Evolutionary conservation across 768 basidiomycete species (phyloP).

Genomic region (Daedaleopsis sinensis): DNA sequence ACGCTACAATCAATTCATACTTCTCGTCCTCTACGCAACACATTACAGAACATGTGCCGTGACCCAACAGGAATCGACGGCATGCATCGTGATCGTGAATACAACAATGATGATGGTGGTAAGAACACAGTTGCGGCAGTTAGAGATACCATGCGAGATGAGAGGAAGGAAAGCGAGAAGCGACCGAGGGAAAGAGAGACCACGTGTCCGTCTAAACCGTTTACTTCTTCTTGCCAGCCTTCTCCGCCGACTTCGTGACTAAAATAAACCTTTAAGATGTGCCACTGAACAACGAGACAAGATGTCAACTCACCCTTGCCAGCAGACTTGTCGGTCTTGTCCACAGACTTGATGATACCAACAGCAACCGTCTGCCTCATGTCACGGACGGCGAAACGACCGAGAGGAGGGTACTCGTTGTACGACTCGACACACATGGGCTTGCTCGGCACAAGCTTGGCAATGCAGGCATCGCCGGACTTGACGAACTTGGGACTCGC

Average conservation of each 20-base stretch:
- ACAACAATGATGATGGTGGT: slow-evolving; percentile 36
- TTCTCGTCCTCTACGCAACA: neutral
- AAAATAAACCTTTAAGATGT: slow-evolving; percentile 15
- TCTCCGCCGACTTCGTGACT: slow-evolving; percentile 97
- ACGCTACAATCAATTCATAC: slow-evolving; percentile 18
- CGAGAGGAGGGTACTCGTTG: slow-evolving; percentile 98
- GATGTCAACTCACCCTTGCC: slow-evolving; percentile 70
- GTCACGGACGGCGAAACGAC: slow-evolving; percentile 99
- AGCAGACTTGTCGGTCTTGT: slow-evolving; percentile 87
- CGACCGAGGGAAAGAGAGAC: slow-evolving; percentile 48
- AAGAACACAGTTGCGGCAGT: slow-evolving; percentile 36
- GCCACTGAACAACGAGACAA: neutral
- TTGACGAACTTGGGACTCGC: slow-evolving; percentile 95
- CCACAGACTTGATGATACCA: slow-evolving; percentile 97
- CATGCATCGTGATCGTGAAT: slow-evolving; percentile 37
- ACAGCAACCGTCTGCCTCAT: slow-evolving; percentile 99
- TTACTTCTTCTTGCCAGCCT: slow-evolving; percentile 96
- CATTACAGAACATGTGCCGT: slow-evolving; percentile 37
- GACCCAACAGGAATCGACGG: slow-evolving; percentile 30
- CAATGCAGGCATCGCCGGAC: slow-evolving; percentile 99
- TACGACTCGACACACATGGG: slow-evolving; percentile 95
- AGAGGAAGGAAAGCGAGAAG: slow-evolving; percentile 47
- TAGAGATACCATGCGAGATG: slow-evolving; percentile 40
- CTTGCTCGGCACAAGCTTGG: slow-evolving; percentile 95
- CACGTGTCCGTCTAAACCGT: slow-evolving; percentile 39